phyloP scores from a whole-genome alignment of 495 filamentous ascomycete genomes.

The Parathielavia hyrcaniae region DNA sequence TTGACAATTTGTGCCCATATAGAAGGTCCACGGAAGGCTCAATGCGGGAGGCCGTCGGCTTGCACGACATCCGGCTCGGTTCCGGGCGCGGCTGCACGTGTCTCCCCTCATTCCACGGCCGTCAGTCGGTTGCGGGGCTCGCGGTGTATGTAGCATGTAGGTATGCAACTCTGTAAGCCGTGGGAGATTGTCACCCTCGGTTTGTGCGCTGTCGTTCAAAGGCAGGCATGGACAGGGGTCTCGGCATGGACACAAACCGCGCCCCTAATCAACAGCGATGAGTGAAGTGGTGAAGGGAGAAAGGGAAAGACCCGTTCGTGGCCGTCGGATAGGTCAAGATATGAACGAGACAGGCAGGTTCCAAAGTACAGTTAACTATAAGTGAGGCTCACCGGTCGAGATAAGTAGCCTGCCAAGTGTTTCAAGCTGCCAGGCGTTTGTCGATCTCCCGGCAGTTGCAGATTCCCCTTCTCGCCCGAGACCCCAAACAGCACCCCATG shows the following conservation, averaged over 20 bases:
- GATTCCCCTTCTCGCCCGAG: background rate
- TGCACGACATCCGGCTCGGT: background rate
- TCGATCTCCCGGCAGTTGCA: background rate
- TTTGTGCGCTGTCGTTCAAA: background rate
- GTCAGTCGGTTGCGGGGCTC: background rate
- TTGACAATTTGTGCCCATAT: background rate
- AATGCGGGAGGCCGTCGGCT: background rate
- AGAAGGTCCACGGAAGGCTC: background rate
- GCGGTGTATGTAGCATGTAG: background rate
- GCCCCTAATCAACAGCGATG: too few relatives aligned
- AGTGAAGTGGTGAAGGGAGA: constrained; percentile 5
- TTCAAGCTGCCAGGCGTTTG: background rate
- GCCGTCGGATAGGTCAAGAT: too few relatives aligned
- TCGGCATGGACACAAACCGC: background rate
- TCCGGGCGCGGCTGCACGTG: background rate
- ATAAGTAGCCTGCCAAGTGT: too few relatives aligned
- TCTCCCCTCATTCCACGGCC: background rate
- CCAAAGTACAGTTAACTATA: too few relatives aligned
- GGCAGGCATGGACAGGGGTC: constrained; percentile 1
- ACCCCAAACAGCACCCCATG: background rate
- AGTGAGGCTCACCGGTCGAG: too few relatives aligned
- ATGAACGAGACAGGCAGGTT: too few relatives aligned
- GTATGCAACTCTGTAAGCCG: too few relatives aligned
- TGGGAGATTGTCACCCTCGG: constrained; percentile 2
- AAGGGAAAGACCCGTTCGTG: background rate